Conservation (phyloP, 345 rosid genomes). For the Citrus glauca region DNA sequence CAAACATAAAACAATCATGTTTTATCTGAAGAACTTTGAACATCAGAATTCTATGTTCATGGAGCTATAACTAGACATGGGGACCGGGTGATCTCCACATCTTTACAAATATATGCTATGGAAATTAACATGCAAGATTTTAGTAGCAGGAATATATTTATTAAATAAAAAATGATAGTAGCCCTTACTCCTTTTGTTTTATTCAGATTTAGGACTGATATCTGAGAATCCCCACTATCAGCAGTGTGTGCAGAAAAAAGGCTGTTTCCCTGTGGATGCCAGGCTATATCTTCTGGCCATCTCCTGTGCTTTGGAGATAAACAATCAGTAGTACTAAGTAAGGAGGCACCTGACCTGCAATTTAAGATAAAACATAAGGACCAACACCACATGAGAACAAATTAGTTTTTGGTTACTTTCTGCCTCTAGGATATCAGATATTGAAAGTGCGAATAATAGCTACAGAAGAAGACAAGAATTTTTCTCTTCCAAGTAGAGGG, state of each 20-base stretch:
- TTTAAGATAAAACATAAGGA: slow-evolving; percentile 8
- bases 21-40: not conserved
- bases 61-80: not conserved
- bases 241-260: slow-evolving; percentile 65
- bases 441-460: not conserved
- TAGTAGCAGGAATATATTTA: slow-evolving; percentile 6
- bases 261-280: slow-evolving; percentile 86
- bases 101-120: not conserved
- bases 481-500: not conserved
- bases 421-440: not conserved
- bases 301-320: slow-evolving; percentile 61
- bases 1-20: slow-evolving; percentile 6
- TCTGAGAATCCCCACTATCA: slow-evolving; percentile 80
- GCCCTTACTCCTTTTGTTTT: slow-evolving; percentile 60
- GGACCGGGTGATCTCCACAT: not conserved
- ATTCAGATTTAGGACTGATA: slow-evolving; percentile 70
- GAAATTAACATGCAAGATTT: not conserved
- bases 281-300: slow-evolving; percentile 95
- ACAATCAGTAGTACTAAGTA: slow-evolving; percentile 67
- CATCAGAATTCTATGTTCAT: not conserved
- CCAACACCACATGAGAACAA: not conserved
- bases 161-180: slow-evolving; percentile 3
- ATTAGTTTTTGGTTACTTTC: not conserved
- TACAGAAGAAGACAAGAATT: not conserved
- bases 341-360: slow-evolving; percentile 69